phyloP scores from a whole-genome alignment of 352 stramenopile genomes.

The Achlya hypogyna region DNA sequence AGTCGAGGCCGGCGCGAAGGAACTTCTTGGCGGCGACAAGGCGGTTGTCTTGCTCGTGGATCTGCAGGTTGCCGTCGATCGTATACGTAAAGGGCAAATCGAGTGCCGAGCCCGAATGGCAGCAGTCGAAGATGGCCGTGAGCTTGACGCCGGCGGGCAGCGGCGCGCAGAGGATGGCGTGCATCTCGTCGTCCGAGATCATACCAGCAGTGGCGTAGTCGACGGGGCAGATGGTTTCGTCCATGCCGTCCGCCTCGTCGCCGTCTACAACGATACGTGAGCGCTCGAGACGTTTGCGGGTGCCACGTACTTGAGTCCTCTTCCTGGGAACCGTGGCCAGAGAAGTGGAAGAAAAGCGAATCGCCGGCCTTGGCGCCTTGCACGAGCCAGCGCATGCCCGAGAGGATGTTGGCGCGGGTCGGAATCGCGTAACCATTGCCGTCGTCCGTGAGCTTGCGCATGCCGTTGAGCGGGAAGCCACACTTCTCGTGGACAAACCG shows the following conservation, averaged over 20 bases:
- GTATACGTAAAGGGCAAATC: slow-evolving; percentile 58
- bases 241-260: slow-evolving; percentile 38
- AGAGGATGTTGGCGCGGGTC: slow-evolving; percentile 28
- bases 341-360: slow-evolving; percentile 24
- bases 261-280: slow-evolving; percentile 26
- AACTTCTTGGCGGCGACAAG: background rate
- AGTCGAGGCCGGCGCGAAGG: slow-evolving; percentile 9
- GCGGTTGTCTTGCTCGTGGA: slow-evolving; percentile 13
- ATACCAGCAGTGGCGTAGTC: slow-evolving; percentile 34
- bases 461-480: slow-evolving; percentile 23
- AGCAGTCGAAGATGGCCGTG: slow-evolving; percentile 56
- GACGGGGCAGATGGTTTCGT: slow-evolving; percentile 40
- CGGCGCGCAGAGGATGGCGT: slow-evolving; percentile 24
- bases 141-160: slow-evolving; percentile 29
- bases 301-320: slow-evolving; percentile 18
- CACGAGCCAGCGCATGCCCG: slow-evolving; percentile 25
- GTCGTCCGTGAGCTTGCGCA: slow-evolving; percentile 30
- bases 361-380: slow-evolving; percentile 11
- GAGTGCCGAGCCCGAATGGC: slow-evolving; percentile 51
- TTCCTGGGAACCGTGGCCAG: slow-evolving; percentile 31
- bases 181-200: slow-evolving; percentile 40
- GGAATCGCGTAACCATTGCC: slow-evolving; percentile 19
- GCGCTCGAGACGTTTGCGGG: background rate
- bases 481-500: slow-evolving; percentile 11
- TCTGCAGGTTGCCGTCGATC: slow-evolving; percentile 19